Conservation (phyloP, 83 land plant genomes). For the Picea abies region DNA sequence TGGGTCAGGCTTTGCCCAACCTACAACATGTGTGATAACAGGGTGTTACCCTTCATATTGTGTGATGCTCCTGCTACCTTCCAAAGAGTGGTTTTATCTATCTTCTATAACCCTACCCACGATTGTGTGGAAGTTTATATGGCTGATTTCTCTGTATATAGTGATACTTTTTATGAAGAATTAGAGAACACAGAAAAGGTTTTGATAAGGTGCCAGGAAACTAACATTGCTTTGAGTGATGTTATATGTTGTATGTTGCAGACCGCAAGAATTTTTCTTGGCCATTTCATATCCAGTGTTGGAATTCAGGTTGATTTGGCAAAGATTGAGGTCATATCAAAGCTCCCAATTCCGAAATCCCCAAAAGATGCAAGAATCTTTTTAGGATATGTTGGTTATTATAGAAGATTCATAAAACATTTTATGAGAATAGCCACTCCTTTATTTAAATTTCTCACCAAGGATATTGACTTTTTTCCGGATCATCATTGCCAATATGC, state of each 20-base stretch:
- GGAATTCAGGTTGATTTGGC: not conserved
- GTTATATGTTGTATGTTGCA: not conserved
- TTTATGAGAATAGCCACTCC: not conserved
- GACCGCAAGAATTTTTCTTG: not conserved
- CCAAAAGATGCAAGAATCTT: not conserved
- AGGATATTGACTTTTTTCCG: not conserved
- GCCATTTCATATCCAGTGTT: not conserved
- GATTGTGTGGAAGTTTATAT: not conserved
- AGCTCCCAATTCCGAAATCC: not conserved
- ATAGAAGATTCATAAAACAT: not conserved
- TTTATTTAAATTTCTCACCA: not conserved
- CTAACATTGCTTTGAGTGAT: not conserved
- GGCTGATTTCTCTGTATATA: not conserved
- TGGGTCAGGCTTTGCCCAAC: too few relatives aligned
- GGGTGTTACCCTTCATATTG: too few relatives aligned
- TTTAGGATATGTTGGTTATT: not conserved
- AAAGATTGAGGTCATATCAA: not conserved
- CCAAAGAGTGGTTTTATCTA: too few relatives aligned
- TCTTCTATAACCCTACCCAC: not conserved
- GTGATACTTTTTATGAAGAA: not conserved
- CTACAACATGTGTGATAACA: too few relatives aligned
- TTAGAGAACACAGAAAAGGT: not conserved
- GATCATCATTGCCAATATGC: not conserved
- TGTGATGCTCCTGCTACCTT: too few relatives aligned
- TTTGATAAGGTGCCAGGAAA: not conserved